Percentiles rank a stretch among this genome's conserved stretches.
phyloP scores from a whole-genome alignment of 1,284 basidiomycete species.

The Singerocomus rubriflavus region DNA sequence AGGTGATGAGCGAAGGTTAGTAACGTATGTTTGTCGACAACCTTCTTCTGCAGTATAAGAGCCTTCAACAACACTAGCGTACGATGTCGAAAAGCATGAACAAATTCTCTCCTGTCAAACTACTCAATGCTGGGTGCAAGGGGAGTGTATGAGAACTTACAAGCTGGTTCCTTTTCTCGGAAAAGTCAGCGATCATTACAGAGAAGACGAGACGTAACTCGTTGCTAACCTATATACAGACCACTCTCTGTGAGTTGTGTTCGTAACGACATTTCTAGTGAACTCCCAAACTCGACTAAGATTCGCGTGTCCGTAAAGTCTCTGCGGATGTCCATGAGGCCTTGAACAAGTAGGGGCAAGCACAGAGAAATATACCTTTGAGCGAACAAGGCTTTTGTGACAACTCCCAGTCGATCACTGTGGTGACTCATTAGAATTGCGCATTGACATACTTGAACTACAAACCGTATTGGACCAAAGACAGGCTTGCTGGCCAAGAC shows the following conservation, averaged over 20 bases:
- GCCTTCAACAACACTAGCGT: conserved; percentile 95
- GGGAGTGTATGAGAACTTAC: conserved; percentile 38
- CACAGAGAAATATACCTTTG: conserved; percentile 50
- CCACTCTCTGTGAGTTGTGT: conserved; percentile 76
- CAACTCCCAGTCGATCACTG: conserved; percentile 93
- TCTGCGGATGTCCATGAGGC: conserved; percentile 34
- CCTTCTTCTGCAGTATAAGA: conserved; percentile 88
- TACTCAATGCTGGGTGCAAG: conserved; percentile 1
- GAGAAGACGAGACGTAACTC: not conserved
- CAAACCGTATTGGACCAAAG: conserved; percentile 81
- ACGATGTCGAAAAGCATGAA: conserved; percentile 92
- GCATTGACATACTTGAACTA: not conserved
- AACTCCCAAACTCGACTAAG: conserved; percentile 77
- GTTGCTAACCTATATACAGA: conserved; percentile 76
- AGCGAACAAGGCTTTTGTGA: conserved; percentile 87
- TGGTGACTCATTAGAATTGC: conserved; percentile 9
- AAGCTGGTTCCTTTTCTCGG: conserved; percentile 71
- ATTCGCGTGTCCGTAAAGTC: conserved; percentile 85
- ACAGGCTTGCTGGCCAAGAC: conserved; percentile 89
- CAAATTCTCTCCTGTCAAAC: conserved; percentile 70
- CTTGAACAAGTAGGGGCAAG: not conserved
- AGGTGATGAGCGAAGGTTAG: conserved; percentile 4
- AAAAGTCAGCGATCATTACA: conserved; percentile 13
- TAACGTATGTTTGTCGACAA: conserved; percentile 28
- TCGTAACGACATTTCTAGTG: conserved; percentile 66